Base-by-base conservation (phyloP, 2,329 filamentous ascomycete species). In the Penicillium sp. region DNA sequence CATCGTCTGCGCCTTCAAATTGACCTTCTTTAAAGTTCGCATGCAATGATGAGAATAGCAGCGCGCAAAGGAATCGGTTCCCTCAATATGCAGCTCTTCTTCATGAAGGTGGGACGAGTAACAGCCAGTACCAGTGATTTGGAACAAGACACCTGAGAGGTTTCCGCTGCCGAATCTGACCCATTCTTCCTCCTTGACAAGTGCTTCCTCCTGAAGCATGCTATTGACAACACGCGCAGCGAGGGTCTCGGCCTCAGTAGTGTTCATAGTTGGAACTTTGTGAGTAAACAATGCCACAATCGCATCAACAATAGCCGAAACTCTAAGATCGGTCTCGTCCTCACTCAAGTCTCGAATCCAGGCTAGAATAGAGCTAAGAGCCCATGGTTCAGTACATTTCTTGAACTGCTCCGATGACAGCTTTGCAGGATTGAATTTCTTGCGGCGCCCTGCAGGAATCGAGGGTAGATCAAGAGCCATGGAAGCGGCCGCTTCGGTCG, bases 221-320 rank as follows among this genome's bases (percentile, higher is more conserved):
- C 86, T 83, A 49, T 85, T 79, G 2, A 95, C 85, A 0, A 96
- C 89, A 38, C 84, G 85, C 53, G 84, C 82, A 56, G 89, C 90
- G 47, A 99, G 79, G 1, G 86, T 87, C 70, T 99, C 94, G 0
- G 94, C 94, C 77, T 99, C 95, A 6, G 93, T 92, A 39, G 94
- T 93, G 64, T 99, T 97, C 90, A 99, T 96, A 0, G 91, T 99
- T 0, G 94, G 92, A 0, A 99, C 91, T 72, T 96, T 97, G 73
- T 89, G 84, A 1, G 90, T 95, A 70, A 99, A 97, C 6, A 99
- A 78, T 28, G 86, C 88, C 39, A 96, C 86, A 39, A 99, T 80
- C 2, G 90, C 92, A 61, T 97, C 92, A 53, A 90, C 87, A 47
- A 99, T 85, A 1, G 88, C 86, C 65, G 90, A 89, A 66, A 88